Evolutionary conservation across 495 filamentous ascomycete species (phyloP).

Genomic region (Talaromyces proteolyticus): DNA sequence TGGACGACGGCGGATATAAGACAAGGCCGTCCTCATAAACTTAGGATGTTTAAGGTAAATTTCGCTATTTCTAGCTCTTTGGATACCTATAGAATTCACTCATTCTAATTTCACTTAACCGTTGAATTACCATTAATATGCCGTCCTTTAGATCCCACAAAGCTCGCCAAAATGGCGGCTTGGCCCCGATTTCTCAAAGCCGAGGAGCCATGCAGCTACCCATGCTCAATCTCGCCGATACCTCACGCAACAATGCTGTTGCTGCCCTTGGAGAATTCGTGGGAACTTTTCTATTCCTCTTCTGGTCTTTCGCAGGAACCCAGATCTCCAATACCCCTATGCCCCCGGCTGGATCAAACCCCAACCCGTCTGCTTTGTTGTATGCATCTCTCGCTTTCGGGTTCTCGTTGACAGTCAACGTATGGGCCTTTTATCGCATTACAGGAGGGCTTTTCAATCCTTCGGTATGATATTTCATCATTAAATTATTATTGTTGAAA

Average conservation of each 20-base stretch:
- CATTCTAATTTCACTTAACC: too few species aligned
- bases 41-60: too few species aligned
- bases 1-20: not conserved
- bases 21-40: too few species aligned
- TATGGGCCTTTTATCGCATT: conserved; percentile 81
- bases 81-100: too few species aligned
- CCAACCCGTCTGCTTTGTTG: conserved; percentile 46
- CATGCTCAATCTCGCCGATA: conserved; percentile 33
- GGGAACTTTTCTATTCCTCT: conserved; percentile 78
- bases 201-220: conserved; percentile 16
- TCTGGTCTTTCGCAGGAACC: conserved; percentile 75
- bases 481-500: too few species aligned
- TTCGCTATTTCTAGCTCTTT: not conserved
- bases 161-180: not conserved
- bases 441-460: conserved; percentile 81
- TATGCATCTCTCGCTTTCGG: conserved; percentile 72
- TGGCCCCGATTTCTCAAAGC: not conserved
- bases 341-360: conserved; percentile 24
- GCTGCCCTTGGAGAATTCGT: conserved; percentile 65
- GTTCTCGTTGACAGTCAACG: conserved; percentile 70
- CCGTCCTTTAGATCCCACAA: not conserved
- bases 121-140: too few species aligned
- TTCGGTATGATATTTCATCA: conserved; percentile 39
- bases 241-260: conserved; percentile 44
- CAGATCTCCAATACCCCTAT: conserved; percentile 59